phyloP scores from a whole-genome alignment of 129 eudicot genomes.

The Flaveria bidentis region DNA sequence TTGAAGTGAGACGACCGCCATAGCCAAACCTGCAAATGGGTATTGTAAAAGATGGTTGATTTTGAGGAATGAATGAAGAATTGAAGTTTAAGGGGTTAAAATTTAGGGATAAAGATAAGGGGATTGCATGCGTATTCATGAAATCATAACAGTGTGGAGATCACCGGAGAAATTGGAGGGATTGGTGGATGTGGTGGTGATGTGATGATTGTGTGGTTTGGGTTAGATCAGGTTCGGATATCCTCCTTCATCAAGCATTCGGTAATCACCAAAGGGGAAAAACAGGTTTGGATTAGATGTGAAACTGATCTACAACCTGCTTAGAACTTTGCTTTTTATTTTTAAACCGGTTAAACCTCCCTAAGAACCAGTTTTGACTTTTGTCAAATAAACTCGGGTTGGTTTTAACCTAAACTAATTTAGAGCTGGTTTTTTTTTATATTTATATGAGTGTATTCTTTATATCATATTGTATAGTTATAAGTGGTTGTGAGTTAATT shows the following conservation, averaged over 20 bases:
- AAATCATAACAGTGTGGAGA: conserved; percentile 33
- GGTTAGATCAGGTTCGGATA: not conserved
- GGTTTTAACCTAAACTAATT: no score
- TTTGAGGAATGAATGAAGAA: conserved; percentile 24
- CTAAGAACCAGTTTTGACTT: no score
- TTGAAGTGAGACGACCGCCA: conserved; percentile 27
- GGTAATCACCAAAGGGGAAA: no score
- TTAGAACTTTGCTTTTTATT: no score
- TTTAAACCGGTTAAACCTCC: no score
- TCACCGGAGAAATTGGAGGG: not conserved
- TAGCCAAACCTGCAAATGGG: conserved; percentile 51
- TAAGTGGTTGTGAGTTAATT: no score
- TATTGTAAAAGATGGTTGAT: conserved; percentile 35
- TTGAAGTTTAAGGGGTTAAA: conserved; percentile 31
- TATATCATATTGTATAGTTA: no score
- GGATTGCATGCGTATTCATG: conserved; percentile 51
- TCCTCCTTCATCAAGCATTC: not conserved
- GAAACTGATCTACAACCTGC: no score
- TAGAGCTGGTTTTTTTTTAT: no score
- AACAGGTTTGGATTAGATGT: no score
- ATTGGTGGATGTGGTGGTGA: conserved; percentile 25
- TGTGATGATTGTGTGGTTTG: conserved; percentile 13
- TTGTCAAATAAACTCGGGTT: no score
- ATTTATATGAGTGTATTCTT: no score
- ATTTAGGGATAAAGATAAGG: conserved; percentile 40